Evolutionary conservation across 2,329 filamentous ascomycete genomes (phyloP), one percentile per base, ranked within the genome.

Genomic region (Aspergillus unguis): DNA sequence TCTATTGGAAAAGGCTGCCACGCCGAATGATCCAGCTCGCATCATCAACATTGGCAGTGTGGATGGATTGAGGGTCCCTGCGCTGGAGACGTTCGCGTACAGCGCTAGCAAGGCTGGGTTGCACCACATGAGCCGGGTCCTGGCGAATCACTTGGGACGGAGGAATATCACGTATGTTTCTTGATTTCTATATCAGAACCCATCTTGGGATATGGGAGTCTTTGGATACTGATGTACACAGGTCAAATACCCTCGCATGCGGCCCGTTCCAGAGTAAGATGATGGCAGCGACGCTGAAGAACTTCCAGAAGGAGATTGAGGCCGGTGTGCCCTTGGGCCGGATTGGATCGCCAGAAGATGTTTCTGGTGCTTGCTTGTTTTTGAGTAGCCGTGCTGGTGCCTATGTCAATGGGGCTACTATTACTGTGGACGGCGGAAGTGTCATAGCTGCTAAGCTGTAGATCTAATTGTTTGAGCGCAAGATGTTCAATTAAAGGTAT

Each of bases 321-420:
- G 72, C 70, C 0, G 78, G 83, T 3, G 84, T 87, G 54, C 87
- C 87, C 7, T 64, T 90, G 59, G 80, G 82, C 0, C 74, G 87
- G 31, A 87, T 90, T 61, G 87, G 87, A 0, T 79, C 73, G 17
- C 80, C 85, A 0, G 73, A 85, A 65, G 87, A 91, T 67, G 84
- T 88, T 3, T 86, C 86, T 0, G 87, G 87, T 0, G 79, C 86
- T 8, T 88, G 86, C 65, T 70, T 91, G 51, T 91, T 86, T 70
- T 69, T 91, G 65, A 77, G 80, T 36, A 87, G 85, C 62, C 75
- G 80, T 50, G 87, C 87, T 1, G 87, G 87, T 3, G 75, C 80
- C 1, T 87, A 79, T 66, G 77, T 86, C 33, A 88, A 86, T 57
- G 85, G 85, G 3, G 83, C 84, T 11, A 82, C 81, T 2, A 82